Evolutionary conservation across 495 filamentous ascomycete genomes (phyloP), one percentile per base, ranked within the genome.

Genomic region (Aspergillus homomorphus): DNA sequence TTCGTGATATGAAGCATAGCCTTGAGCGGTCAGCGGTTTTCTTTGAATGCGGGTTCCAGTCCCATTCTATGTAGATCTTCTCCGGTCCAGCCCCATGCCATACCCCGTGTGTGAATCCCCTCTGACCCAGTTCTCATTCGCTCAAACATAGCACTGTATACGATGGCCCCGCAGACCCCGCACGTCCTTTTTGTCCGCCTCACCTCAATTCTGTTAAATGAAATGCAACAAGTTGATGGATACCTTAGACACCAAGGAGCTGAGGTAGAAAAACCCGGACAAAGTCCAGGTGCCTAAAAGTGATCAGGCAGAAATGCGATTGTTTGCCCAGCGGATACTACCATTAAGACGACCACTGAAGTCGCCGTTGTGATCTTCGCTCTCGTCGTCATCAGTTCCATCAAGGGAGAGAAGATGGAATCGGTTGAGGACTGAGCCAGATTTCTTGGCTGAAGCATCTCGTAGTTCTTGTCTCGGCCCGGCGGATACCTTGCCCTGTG

Each of bases 341-440:
- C 45, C 54, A 28, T 59, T 45, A 1, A 67, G 21, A 15, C 41
- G 38, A 46, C 53, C 43, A 42, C 33, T 49, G 33, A 65, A 16
- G 18, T 45, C 43, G 20, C 14, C 18, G 23, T 10, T 16, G 15
- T 52, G 21, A 41, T 63, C 46, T 61, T 62, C 64, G 4, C 61
- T 67, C 18, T 66, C 66, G 12, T 72, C 73, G 53, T 76, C 70
- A 15, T 76, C 77, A 12, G 65, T 63, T 14, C 70, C 80, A 58
- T 83, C 83, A 28, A 85, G 66, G 46, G 83, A 80, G 20, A 90
- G 75, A 53, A 87, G 69, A 30, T 84, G 78, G 68, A 88, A 89
- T n/a, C 87, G 84, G 63, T 89, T 90, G 4, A 73, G 62, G 14
- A 69, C 51, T 5, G 61, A 51, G n/a, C 45, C 53, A 10, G 62